Conservation (phyloP, 441 rosid species). For the Lepidium campestre region DNA sequence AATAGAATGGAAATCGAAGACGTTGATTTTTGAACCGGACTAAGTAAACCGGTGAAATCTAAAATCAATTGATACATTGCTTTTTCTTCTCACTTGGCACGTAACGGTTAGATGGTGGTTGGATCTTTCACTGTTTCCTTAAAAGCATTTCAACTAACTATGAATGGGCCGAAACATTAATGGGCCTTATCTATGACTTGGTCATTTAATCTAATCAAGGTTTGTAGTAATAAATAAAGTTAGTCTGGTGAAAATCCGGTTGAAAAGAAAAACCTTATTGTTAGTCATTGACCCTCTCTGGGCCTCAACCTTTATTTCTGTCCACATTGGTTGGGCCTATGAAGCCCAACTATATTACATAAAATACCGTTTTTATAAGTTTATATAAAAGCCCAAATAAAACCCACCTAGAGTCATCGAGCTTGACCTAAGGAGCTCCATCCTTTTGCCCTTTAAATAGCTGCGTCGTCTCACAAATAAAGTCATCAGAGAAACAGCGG, state of each 20-base stretch:
- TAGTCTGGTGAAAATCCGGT: no score
- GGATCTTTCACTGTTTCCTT: background rate
- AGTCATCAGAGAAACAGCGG: background rate
- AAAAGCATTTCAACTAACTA: background rate
- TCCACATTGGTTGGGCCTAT: background rate
- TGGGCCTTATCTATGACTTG: background rate
- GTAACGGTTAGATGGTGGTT: background rate
- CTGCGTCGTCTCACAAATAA: background rate
- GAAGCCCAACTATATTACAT: background rate
- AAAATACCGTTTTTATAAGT: background rate
- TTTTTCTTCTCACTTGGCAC: background rate
- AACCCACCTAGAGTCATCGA: background rate
- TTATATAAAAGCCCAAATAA: background rate
- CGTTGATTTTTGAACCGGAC: slow-evolving; percentile 1
- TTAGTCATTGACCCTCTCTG: background rate
- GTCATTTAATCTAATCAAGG: background rate
- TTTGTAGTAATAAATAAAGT: background rate
- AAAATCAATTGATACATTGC: background rate
- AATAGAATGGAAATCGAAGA: background rate
- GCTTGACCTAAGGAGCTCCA: slow-evolving; percentile 15
- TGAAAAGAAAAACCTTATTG: background rate
- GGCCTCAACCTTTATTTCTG: background rate
- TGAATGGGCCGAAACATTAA: background rate
- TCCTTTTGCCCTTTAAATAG: slow-evolving; percentile 8
- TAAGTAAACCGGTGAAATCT: background rate